Evolutionary conservation across 2,329 filamentous ascomycete species (phyloP).

Genomic region (Penicillium sp.): DNA sequence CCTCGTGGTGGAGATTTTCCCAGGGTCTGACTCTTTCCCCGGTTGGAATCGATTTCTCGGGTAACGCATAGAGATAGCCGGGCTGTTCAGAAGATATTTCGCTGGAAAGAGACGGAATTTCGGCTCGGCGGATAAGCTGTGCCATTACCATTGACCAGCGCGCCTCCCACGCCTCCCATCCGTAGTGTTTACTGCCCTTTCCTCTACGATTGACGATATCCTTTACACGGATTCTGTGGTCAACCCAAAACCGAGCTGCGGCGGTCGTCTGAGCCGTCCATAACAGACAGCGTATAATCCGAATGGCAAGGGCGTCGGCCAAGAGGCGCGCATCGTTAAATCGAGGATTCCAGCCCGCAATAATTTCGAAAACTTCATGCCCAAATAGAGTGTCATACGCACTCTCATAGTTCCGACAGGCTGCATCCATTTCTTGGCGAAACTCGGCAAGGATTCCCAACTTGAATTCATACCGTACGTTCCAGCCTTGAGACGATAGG

Average conservation of each 20-base stretch:
- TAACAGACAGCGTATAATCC: conserved; percentile 76
- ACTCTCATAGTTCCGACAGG: conserved; percentile 79
- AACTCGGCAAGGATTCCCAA: conserved; percentile 88
- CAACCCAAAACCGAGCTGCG: conserved; percentile 76
- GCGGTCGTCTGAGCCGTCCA: conserved; percentile 76
- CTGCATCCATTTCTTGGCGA: conserved; percentile 85
- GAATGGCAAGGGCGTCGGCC: conserved; percentile 76
- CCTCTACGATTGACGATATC: conserved; percentile 80
- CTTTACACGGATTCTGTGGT: conserved; percentile 69
- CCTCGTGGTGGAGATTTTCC: conserved; percentile 60
- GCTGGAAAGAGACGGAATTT: conserved; percentile 47
- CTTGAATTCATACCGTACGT: conserved; percentile 93
- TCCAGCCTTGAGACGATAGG: conserved; percentile 83
- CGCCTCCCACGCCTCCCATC: conserved; percentile 91
- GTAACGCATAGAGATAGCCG: conserved; percentile 35
- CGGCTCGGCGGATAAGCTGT: conserved; percentile 55
- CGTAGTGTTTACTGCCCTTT: conserved; percentile 82
- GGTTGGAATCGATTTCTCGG: conserved; percentile 51
- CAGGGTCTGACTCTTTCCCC: conserved; percentile 55
- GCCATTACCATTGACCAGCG: conserved; percentile 65
- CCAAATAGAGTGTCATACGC: conserved; percentile 82
- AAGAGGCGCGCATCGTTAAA: conserved; percentile 93
- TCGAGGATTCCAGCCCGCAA: conserved; percentile 82
- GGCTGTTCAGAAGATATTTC: conserved; percentile 23
- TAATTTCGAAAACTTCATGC: conserved; percentile 79